Conservation (phyloP, 2,329 filamentous ascomycete genomes). For the Microcyclosporella mali region DNA sequence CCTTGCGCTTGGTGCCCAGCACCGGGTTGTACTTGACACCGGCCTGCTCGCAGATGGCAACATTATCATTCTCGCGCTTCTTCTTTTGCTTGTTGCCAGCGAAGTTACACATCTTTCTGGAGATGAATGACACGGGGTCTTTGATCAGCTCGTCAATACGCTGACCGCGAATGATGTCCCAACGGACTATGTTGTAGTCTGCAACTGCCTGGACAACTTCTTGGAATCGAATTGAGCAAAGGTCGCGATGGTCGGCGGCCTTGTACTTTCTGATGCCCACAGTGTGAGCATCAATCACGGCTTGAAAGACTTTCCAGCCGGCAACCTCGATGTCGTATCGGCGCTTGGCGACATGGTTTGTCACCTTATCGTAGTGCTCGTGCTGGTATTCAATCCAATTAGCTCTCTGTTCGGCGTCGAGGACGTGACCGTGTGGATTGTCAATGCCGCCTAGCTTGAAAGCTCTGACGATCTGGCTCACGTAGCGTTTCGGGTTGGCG, state of each 20-base stretch:
- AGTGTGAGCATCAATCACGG: background rate
- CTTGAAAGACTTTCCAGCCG: background rate
- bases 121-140: background rate
- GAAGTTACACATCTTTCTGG: conserved; percentile 2
- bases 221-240: background rate
- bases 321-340: background rate
- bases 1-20: background rate
- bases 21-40: background rate
- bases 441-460: background rate
- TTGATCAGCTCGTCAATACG: conserved; percentile 1
- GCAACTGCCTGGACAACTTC: background rate
- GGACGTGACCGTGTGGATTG: background rate
- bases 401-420: background rate
- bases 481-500: background rate
- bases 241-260: background rate
- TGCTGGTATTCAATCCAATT: background rate
- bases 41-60: background rate
- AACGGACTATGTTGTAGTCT: conserved; percentile 5
- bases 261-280: background rate
- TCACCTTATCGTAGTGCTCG: background rate
- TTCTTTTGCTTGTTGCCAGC: conserved; percentile 1
- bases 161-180: background rate
- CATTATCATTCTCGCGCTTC: background rate
- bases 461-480: conserved; percentile 1
- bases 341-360: background rate